Conservation (phyloP, 176 grass and related monocot genomes). For the maize (Zea mays) region DNA sequence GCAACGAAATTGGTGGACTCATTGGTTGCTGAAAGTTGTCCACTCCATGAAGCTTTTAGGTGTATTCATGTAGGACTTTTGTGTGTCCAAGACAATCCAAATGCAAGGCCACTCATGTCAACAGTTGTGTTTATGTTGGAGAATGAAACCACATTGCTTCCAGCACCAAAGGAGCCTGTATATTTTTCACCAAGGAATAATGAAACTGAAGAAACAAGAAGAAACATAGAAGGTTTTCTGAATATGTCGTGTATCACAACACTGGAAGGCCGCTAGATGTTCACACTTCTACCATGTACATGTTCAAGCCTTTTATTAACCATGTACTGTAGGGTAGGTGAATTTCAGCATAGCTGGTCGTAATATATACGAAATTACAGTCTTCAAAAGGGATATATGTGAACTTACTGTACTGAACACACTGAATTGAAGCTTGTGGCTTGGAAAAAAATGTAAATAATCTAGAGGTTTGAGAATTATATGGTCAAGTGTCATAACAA, state of each 20-base stretch:
- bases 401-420: neutral
- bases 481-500: neutral
- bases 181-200: constrained; percentile 14
- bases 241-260: neutral
- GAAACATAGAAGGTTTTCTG: neutral
- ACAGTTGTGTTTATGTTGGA: constrained; percentile 47
- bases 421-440: neutral
- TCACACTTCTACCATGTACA: neutral
- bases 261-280: constrained; percentile 27
- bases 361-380: neutral
- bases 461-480: neutral
- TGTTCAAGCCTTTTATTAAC: neutral
- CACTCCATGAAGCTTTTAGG: constrained; percentile 29
- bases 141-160: constrained; percentile 30
- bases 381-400: neutral
- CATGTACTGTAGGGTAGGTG: neutral
- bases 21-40: constrained; percentile 11
- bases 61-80: constrained; percentile 55
- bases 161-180: constrained; percentile 34
- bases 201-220: neutral
- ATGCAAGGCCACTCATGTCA: constrained; percentile 48
- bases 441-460: neutral
- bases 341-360: neutral
- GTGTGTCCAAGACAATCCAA: constrained; percentile 56
- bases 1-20: constrained; percentile 34